phyloP scores from a whole-genome alignment of 164 flowering plant species.

The Sedum album region DNA sequence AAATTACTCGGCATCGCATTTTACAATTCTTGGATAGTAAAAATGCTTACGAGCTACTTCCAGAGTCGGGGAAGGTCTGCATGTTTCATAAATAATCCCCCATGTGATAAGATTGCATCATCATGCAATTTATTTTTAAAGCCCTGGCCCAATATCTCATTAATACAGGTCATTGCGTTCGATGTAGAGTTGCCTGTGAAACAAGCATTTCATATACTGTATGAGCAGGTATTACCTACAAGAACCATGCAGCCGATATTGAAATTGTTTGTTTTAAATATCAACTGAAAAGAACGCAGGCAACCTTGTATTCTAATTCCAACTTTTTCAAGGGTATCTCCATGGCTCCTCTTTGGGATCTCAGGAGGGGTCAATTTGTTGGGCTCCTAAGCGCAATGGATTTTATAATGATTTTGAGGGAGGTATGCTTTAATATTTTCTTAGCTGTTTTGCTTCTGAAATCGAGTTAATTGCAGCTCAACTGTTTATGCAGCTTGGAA shows the following conservation, averaged over 20 bases:
- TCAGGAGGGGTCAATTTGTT: constrained; percentile 61
- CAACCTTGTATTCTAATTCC: constrained; percentile 16
- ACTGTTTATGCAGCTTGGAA: constrained; percentile 61
- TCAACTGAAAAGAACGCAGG: neutral
- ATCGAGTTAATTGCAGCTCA: neutral
- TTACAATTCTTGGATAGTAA: constrained; percentile 62
- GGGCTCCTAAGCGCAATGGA: no score
- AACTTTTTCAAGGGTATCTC: constrained; percentile 34
- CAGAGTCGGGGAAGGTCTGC: constrained; percentile 94
- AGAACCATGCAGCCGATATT: neutral
- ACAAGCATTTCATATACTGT: no score
- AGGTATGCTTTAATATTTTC: constrained; percentile 33
- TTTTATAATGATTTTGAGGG: constrained; percentile 77
- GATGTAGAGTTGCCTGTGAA: constrained; percentile 83
- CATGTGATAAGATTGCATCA: no score
- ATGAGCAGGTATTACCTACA: no score
- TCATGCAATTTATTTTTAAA: no score
- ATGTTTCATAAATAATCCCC: constrained; percentile 14
- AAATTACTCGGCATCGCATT: constrained; percentile 62
- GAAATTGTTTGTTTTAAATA: neutral
- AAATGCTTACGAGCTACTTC: constrained; percentile 82
- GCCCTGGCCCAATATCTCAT: neutral
- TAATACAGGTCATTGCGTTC: constrained; percentile 66
- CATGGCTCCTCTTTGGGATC: constrained; percentile 93
- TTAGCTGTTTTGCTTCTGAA: neutral